These are phyloP conservation scores for Silene conica DNA, from an alignment of 148 eudicot genomes.

Conservation along the genomic window DNA sequence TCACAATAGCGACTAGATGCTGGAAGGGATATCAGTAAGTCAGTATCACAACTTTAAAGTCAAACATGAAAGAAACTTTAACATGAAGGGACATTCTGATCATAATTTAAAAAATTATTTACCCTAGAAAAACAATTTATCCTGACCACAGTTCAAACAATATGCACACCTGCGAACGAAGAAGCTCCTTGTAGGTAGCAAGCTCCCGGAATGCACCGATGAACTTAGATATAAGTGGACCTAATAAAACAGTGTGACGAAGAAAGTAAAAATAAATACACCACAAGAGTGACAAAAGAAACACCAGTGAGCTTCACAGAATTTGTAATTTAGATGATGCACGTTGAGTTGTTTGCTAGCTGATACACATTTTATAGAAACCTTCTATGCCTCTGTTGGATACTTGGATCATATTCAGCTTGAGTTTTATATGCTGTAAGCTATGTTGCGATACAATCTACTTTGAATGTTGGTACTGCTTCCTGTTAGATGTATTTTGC, in stretches of 20 bases:
- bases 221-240: conserved; percentile 85
- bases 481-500: too few species aligned
- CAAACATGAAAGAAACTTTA: background rate
- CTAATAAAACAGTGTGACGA: conserved; percentile 30
- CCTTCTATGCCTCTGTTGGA: too few species aligned
- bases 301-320: background rate
- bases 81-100: background rate
- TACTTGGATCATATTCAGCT: too few species aligned
- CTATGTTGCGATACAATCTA: too few species aligned
- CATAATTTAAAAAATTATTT: background rate
- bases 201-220: conserved; percentile 77
- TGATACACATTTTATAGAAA: too few species aligned
- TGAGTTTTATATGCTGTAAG: too few species aligned
- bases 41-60: background rate
- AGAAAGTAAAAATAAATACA: background rate
- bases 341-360: background rate
- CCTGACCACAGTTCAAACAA: conserved; percentile 7
- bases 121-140: background rate
- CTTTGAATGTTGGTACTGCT: too few species aligned
- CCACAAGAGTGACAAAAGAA: background rate
- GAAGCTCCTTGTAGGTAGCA: conserved; percentile 91
- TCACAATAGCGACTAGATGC: background rate
- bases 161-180: conserved; percentile 77
- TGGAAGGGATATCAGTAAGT: background rate
- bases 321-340: background rate